Evolutionary conservation across 257 asterid species (phyloP), one percentile per base, ranked within the genome.

Genomic region (Nyctanthes arbortristis): DNA sequence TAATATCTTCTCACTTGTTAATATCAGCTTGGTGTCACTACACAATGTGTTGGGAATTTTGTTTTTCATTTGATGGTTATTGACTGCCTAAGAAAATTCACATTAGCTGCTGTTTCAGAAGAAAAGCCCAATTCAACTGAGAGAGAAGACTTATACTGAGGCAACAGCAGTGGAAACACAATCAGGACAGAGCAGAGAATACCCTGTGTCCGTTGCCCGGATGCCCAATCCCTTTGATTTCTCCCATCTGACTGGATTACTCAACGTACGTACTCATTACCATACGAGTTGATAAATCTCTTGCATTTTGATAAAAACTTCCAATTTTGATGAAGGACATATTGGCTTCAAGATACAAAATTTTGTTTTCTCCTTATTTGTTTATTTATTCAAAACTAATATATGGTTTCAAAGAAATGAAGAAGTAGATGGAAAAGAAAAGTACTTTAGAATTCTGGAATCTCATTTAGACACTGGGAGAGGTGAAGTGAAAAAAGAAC

Each of bases 171-270:
- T 67, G 27, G 89, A 78, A 62, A 40, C 89, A 43, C 81, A 84
- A 61, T 59, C 88, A 79, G 91, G 82, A 20, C 57, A 57, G 63
- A 57, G 65, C 54, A 22, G 59, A 52, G 20, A 57, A 55, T 8
- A 30, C 59, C 33, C 73, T 12, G 25, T 22, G 4, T 60, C 73
- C 24, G 34, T 28, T 20, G 30, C 57, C 4, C 66, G 66, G 8
- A 22, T 68, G 63, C 56, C 73, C 37, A 68, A 68, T 68, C 73
- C 73, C 29, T 68, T 68, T 68, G 73, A 68, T 68, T 68, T 68
- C 32, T 63, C 68, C 12, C 55, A 58, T 18, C 56, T 93, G 87
- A 43, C 94, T 63, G 97, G 97, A 79, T 78, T 90, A 72, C 90
- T 93, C 43, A 93, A 93, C 80, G 98, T 90, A 80, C 32, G 60